phyloP scores from a whole-genome alignment of 1,139 yeast genomes.

The Blastobotrys serpentis region DNA sequence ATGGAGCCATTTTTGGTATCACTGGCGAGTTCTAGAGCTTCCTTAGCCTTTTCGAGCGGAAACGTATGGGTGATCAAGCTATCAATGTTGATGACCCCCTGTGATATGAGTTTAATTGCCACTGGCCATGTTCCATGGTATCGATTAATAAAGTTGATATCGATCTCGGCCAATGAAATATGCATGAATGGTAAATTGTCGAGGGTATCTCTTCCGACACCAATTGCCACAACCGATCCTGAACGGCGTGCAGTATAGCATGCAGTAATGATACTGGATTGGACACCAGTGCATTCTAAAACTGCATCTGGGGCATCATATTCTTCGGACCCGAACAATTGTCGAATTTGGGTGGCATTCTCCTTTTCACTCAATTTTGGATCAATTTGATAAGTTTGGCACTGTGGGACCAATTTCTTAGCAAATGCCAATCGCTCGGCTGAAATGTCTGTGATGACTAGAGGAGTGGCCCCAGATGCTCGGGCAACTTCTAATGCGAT shows the following conservation, averaged over 20 bases:
- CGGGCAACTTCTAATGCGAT: conserved; percentile 10
- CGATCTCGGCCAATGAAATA: conserved; percentile 10
- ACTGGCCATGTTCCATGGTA: conserved; percentile 10
- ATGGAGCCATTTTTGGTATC: conserved; percentile 7
- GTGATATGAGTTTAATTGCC: conserved; percentile 9
- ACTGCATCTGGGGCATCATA: conserved; percentile 6
- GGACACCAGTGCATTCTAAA: conserved; percentile 12
- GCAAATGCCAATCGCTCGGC: conserved; percentile 12
- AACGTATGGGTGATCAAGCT: conserved; percentile 10
- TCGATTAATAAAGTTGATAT: conserved; percentile 9
- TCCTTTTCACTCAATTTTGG: neutral
- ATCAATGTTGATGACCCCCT: conserved; percentile 10
- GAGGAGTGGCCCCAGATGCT: conserved; percentile 11
- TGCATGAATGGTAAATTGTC: conserved; percentile 38
- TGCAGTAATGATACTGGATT: conserved; percentile 2
- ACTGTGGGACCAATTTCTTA: conserved; percentile 8
- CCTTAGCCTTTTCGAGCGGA: conserved; percentile 10
- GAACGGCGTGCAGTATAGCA: conserved; percentile 6
- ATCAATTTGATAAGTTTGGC: conserved; percentile 5
- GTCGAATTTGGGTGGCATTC: conserved; percentile 4
- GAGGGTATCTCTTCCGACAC: conserved; percentile 4
- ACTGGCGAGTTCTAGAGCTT: conserved; percentile 4
- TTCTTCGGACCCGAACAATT: neutral
- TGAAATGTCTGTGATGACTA: conserved; percentile 9
- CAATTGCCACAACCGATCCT: conserved; percentile 9